Conservation (phyloP, 805 yeast species). For the Jamesozyma piceae region DNA sequence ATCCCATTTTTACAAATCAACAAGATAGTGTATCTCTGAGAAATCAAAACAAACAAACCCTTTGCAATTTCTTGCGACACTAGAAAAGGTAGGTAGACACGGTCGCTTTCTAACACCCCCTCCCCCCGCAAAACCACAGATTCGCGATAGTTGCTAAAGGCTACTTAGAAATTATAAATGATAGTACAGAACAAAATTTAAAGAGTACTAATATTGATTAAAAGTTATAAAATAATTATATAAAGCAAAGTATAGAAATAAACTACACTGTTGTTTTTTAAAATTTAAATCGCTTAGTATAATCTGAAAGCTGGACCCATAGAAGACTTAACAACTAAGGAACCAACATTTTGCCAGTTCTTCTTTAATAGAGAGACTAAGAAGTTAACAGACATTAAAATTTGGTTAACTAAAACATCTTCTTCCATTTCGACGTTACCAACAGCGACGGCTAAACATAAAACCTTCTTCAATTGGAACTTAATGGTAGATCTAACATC, state of each 20-base stretch:
- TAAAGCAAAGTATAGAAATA: conserved; percentile 1
- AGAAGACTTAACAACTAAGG: conserved; percentile 96
- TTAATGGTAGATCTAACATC: conserved; percentile 99
- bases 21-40: too few relatives aligned
- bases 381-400: conserved; percentile 98
- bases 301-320: conserved; percentile 99
- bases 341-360: conserved; percentile 99
- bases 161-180: too few relatives aligned
- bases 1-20: too few relatives aligned
- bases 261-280: too few relatives aligned
- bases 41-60: too few relatives aligned
- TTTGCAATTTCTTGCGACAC: too few relatives aligned
- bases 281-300: conserved; percentile 51
- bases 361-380: conserved; percentile 98
- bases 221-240: conserved; percentile 1
- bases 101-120: too few relatives aligned
- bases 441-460: conserved; percentile 98
- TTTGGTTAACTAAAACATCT: conserved; percentile 92
- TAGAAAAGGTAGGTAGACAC: too few relatives aligned
- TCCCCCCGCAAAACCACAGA: too few relatives aligned
- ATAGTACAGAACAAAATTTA: too few relatives aligned
- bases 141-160: too few relatives aligned
- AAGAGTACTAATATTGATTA: not conserved
- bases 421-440: conserved; percentile 99
- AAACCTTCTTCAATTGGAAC: conserved; percentile 99